Evolutionary conservation across 768 basidiomycete genomes (phyloP).

Genomic region (Podaxis sp.): DNA sequence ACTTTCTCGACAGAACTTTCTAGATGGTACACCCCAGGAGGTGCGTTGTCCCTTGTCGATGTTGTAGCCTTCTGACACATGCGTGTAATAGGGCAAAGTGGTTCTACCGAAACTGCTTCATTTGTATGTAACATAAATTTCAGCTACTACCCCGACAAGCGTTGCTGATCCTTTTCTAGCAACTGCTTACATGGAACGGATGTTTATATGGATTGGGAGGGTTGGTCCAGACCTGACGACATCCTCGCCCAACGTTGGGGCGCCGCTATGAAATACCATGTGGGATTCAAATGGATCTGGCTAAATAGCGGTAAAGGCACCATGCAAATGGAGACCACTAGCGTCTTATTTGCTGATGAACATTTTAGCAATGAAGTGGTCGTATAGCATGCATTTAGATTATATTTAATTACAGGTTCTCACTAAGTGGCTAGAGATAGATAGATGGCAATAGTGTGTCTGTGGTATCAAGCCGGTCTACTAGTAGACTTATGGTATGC

Average conservation of each 20-base stretch:
- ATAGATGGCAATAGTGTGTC: neutral
- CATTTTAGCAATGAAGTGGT: constrained; percentile 9
- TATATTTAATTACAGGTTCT: neutral
- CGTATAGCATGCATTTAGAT: neutral
- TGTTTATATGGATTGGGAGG: constrained; percentile 40
- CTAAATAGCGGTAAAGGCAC: constrained; percentile 28
- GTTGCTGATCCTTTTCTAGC: constrained; percentile 12
- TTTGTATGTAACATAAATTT: constrained; percentile 34
- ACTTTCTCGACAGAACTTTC: constrained; percentile 27
- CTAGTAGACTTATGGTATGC: neutral
- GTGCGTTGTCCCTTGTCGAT: constrained; percentile 14
- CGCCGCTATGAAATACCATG: constrained; percentile 39
- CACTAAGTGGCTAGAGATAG: neutral
- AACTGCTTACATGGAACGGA: constrained; percentile 41
- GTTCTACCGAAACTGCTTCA: constrained; percentile 45
- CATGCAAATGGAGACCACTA: constrained; percentile 25
- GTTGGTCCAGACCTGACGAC: constrained; percentile 40
- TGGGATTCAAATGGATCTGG: constrained; percentile 49
- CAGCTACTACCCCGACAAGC: neutral
- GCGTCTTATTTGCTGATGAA: constrained; percentile 39
- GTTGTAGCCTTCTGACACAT: neutral
- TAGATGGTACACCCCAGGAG: constrained; percentile 34
- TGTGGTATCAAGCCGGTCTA: neutral
- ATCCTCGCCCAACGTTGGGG: constrained; percentile 37
- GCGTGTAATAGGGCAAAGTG: constrained; percentile 23